These are phyloP conservation scores for Vitis hybrid DNA, from an alignment of 177 flowering plant species.

Conservation along the genomic window DNA sequence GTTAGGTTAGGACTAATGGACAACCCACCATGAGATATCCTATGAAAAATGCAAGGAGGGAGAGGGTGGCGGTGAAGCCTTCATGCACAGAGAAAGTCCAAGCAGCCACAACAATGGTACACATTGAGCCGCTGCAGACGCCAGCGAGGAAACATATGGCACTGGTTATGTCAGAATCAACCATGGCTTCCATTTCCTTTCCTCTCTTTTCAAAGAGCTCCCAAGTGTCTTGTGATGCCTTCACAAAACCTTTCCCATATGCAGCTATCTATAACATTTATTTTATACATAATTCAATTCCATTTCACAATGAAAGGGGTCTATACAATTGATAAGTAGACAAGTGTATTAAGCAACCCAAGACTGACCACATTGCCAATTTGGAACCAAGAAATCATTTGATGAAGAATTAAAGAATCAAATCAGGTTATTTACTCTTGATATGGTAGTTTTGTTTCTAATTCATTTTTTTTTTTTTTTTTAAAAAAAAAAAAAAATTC, in stretches of 20 bases:
- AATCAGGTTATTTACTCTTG: too few relatives aligned
- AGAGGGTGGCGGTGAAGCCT: conserved; percentile 66
- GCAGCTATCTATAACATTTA: conserved; percentile 60
- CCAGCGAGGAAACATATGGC: conserved; percentile 87
- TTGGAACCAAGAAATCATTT: too few relatives aligned
- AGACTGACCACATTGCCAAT: too few relatives aligned
- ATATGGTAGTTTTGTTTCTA: too few relatives aligned
- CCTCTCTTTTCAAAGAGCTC: conserved; percentile 47
- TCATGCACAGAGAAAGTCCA: conserved; percentile 62
- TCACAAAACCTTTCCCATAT: conserved; percentile 79
- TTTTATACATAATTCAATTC: background rate
- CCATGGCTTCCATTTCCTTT: conserved; percentile 51
- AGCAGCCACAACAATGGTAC: conserved; percentile 67
- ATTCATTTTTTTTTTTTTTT: too few relatives aligned
- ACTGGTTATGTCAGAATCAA: conserved; percentile 85
- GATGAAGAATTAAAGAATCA: too few relatives aligned
- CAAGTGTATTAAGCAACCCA: too few relatives aligned
- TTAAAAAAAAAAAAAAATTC: too few relatives aligned
- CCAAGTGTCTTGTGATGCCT: conserved; percentile 87
- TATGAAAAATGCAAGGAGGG: conserved; percentile 70
- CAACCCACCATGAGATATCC: conserved; percentile 88
- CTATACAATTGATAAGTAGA: too few relatives aligned
- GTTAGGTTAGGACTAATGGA: background rate
- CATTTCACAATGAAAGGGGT: background rate
- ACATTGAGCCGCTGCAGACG: conserved; percentile 78